Conservation (phyloP, 805 yeast species). For the Wickerhamia fluorescens region DNA sequence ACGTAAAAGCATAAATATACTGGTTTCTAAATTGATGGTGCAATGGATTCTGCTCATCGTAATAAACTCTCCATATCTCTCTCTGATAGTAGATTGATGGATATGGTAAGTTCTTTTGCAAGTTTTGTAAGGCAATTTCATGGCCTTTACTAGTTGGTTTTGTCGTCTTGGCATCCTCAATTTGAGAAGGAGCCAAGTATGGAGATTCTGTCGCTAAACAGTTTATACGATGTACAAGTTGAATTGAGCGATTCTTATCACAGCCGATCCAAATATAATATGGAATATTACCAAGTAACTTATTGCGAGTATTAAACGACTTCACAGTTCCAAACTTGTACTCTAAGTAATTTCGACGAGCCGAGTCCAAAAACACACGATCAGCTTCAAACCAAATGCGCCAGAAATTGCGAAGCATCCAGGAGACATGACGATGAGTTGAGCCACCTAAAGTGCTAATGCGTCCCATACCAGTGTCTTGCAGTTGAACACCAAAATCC, state of each 20-base stretch:
- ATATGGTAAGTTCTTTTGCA: conserved; percentile 60
- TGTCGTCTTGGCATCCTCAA: conserved; percentile 9
- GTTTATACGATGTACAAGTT: conserved; percentile 56
- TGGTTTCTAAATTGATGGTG: conserved; percentile 70
- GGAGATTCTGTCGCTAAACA: conserved; percentile 79
- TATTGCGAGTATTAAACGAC: conserved; percentile 62
- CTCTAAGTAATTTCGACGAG: conserved; percentile 78
- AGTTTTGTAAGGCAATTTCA: conserved; percentile 64
- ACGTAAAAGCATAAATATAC: conserved; percentile 80
- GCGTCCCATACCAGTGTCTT: conserved; percentile 58
- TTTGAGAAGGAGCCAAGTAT: conserved; percentile 56
- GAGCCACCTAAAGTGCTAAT: conserved; percentile 72
- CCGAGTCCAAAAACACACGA: conserved; percentile 68
- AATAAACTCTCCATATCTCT: conserved; percentile 74
- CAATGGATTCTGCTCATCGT: conserved; percentile 61
- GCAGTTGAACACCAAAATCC: conserved; percentile 74
- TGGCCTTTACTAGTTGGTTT: conserved; percentile 57
- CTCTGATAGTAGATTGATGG: conserved; percentile 77
- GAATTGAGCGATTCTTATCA: conserved; percentile 30
- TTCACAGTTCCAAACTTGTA: conserved; percentile 78
- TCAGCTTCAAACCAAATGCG: conserved; percentile 84
- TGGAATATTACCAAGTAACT: conserved; percentile 63
- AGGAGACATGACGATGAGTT: conserved; percentile 62
- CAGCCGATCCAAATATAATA: conserved; percentile 79
- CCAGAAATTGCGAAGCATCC: conserved; percentile 79